Evolutionary conservation across 768 basidiomycete species (phyloP), one percentile per base, ranked within the genome.

Genomic region (Hirschioporus abietinus): DNA sequence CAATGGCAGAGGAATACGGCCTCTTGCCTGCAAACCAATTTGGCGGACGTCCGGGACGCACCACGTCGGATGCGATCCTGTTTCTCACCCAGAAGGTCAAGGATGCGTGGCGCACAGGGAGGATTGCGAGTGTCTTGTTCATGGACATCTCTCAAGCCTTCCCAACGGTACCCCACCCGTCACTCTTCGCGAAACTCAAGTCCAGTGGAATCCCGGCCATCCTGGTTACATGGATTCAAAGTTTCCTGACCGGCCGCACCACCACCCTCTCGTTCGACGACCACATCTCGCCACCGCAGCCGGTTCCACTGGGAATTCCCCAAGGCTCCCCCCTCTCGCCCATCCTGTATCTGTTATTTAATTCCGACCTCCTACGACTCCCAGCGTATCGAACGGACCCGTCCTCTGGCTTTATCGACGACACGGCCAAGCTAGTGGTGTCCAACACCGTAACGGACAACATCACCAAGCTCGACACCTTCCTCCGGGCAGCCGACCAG

Each of bases 61-160:
- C 76, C 1, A 79, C 82, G 0, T 75, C 74, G 0, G 78, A 83
- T 68, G 74, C 79, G 0, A 36, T 80, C 2, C 73, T 77, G 63
- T 24, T 68, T 3, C 36, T 70, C 1, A 35, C 35, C 1, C n/a
- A 65, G 30, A 58, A 18, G 0, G 67, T 73, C 61, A 66, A 66
- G n/a, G 52, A 66, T 18, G 62, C 68, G 1, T 73, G 81, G 82
- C 57, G 75, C 0, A 61, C 65, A 4, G 64, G 69, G 0, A 74
- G 79, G 20, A 81, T 82, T 0, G 78, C 70, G 0, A 75, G 75
- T 0, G 70, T 75, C 0, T 75, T 82, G 0, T 82, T 79, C 70
- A 74, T 82, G 0, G 81, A 84, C 66, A 75, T 84, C 0, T 72
- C 81, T 70, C 81, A 77, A 0, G 80, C 82, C 1, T 83, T 82